Evolutionary conservation across 257 asterid genomes (phyloP), one percentile per base, ranked within the genome.

Genomic region (Plantago major): DNA sequence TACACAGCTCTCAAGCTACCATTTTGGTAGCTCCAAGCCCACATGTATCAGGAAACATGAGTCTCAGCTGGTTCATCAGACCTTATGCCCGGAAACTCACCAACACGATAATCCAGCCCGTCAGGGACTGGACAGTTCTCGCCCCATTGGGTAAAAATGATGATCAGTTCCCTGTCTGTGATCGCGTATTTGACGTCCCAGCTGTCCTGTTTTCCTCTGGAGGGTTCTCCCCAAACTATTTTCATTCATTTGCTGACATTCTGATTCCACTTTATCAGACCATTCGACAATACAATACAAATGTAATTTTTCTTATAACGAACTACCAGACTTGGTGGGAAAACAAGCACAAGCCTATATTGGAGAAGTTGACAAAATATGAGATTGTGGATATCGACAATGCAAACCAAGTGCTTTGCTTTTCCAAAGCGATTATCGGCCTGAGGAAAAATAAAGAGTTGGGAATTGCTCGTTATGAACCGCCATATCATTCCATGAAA

Each of bases 41-140:
- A 3, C 54, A 1, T 4, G 40, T 47, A 0, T 7, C 40, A 0
- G 62, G 63, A n/a, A 28, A 55, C 43, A 26, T 48, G 37, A 38
- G 47, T 12, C 59, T 72, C 0, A 26, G 42, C 11, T 73, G 85
- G 81, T 62, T 55, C 28, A 63, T 74, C 49, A 74, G 67, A 49
- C 96, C 96, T 1, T 80, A 85, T 60, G 76, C 96, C 15, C 73
- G 91, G 11, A 81, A 73, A 66, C 56, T 12, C 6, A 89, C 81
- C 19, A 26, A 12, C 0, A 3, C 2, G 11, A 79, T 68, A 26
- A 76, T 79, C 78, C 40, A 57, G 1, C 53, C 46, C 0, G 82
- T 79, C 3, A 64, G 71, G 53, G 60, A 54, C 3, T 28, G 74
- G 49, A 62, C 33, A 40, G 66, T 84, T 0, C 47, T 22, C 17